These are phyloP conservation scores for Aspergillus nanangensis DNA, from an alignment of 495 filamentous ascomycete genomes.

Conservation along the genomic window DNA sequence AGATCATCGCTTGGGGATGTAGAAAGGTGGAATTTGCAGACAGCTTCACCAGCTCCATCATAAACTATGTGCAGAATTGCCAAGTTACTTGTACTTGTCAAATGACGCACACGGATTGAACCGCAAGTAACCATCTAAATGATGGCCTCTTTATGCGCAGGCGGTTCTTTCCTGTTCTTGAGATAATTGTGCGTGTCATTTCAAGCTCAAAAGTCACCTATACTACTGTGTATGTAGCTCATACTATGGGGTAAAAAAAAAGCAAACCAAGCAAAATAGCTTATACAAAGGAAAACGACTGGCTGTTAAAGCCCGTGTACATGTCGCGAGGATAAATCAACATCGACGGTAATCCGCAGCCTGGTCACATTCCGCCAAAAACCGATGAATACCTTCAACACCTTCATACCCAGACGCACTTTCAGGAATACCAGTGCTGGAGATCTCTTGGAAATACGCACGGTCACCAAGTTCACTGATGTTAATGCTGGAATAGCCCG, in stretches of 20 bases:
- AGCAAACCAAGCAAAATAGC: too few relatives aligned
- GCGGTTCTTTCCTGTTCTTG: too few relatives aligned
- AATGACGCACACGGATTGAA: too few relatives aligned
- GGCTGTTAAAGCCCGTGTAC: slow-evolving; percentile 20
- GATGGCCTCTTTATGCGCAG: too few relatives aligned
- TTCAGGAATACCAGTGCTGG: slow-evolving; percentile 30
- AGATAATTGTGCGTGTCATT: too few relatives aligned
- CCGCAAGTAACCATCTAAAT: too few relatives aligned
- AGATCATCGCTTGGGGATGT: neutral
- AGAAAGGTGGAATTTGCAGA: neutral
- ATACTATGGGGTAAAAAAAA: neutral
- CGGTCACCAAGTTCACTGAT: slow-evolving; percentile 49
- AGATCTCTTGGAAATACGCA: slow-evolving; percentile 33
- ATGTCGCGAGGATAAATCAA: slow-evolving; percentile 9
- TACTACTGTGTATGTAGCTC: neutral
- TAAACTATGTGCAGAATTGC: too few relatives aligned
- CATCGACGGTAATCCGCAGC: slow-evolving; percentile 27
- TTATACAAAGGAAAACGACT: slow-evolving; percentile 8
- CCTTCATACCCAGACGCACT: slow-evolving; percentile 65
- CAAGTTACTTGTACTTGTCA: too few relatives aligned
- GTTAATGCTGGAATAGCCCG: slow-evolving; percentile 50
- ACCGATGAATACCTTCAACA: slow-evolving; percentile 79
- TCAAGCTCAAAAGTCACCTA: too few relatives aligned
- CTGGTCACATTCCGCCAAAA: slow-evolving; percentile 80
- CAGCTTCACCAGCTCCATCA: neutral